Evolutionary conservation across 768 basidiomycete species (phyloP), one percentile per base, ranked within the genome.

Genomic region (Suillus alpinus): DNA sequence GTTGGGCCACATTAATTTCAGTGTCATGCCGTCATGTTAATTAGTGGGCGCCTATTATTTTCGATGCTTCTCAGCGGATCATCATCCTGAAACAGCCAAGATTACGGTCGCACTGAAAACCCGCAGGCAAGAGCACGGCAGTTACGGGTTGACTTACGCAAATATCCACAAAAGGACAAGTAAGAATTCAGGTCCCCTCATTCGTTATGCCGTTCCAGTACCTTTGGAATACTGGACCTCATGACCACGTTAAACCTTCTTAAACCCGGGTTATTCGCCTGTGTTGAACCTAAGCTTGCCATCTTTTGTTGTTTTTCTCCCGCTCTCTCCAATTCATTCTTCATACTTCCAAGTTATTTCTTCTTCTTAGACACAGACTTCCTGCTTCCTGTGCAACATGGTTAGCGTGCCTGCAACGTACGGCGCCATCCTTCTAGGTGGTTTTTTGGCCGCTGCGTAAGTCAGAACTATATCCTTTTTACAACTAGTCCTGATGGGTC

Each of bases 361-460:
- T 26, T n/a, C 34, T 39, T 41, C 13, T 13, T 31, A 36, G 6
- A 29, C 53, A 34, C 23, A 53, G 20, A 20, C 41, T 31, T 49
- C 18, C 8, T 32, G 41, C 41, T 31, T 49, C 18, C 8, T 32
- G 41, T 36, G 16, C 26, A n/a, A 44, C 18, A 61, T 61, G 62
- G 59, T 56, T 26, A 60, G 55, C 34, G 36, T 73, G 32, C 61
- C 56, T 37, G 39, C 64, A 44, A 74, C 72, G 34, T 60, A 64
- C 14, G 72, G 72, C 9, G 72, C 72, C n/a, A 63, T 73, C 12
- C 63, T 73, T 3, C 50, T 75, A 3, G 72, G 72, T 31, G 71
- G 69, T 51, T 73, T 73, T 59, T 50, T 65, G 49, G 73, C 73
- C 16, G 65, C 72, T 26, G 63, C 40, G 72, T 73, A 37, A 62